Conservation (phyloP, 2,329 filamentous ascomycete genomes). For the Pseudogymnoascus sp. region DNA sequence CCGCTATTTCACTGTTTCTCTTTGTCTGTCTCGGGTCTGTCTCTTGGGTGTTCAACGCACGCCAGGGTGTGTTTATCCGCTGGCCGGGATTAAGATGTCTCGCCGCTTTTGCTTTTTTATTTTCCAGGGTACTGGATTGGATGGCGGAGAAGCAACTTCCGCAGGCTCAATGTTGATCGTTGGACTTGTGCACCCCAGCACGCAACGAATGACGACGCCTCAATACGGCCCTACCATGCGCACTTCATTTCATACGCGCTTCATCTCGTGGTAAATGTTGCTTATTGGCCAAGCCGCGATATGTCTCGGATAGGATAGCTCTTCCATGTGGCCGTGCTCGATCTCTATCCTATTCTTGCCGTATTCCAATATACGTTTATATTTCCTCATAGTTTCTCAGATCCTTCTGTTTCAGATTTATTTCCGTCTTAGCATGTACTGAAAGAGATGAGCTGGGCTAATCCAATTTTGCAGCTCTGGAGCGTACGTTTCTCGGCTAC, state of each 20-base stretch:
- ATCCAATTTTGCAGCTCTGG: slow-evolving; percentile 49
- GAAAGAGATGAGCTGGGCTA: neutral
- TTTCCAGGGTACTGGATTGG: neutral
- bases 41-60: neutral
- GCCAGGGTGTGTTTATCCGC: slow-evolving; percentile 1
- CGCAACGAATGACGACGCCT: slow-evolving; percentile 3
- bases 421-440: neutral
- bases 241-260: neutral
- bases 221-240: neutral
- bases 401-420: neutral
- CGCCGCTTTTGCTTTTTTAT: slow-evolving; percentile 6
- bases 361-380: neutral
- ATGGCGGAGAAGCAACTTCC: slow-evolving; percentile 6
- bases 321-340: slow-evolving; percentile 1
- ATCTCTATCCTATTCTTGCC: neutral
- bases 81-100: neutral
- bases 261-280: slow-evolving; percentile 3
- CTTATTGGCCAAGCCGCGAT: neutral
- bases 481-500: slow-evolving; percentile 67
- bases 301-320: slow-evolving; percentile 2
- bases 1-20: neutral
- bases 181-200: neutral
- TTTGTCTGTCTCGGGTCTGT: slow-evolving; percentile 5
- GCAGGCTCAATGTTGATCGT: neutral
- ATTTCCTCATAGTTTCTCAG: neutral